Conservation (phyloP, 805 yeast genomes). For the Yamadazyma takamatsuzukensis region DNA sequence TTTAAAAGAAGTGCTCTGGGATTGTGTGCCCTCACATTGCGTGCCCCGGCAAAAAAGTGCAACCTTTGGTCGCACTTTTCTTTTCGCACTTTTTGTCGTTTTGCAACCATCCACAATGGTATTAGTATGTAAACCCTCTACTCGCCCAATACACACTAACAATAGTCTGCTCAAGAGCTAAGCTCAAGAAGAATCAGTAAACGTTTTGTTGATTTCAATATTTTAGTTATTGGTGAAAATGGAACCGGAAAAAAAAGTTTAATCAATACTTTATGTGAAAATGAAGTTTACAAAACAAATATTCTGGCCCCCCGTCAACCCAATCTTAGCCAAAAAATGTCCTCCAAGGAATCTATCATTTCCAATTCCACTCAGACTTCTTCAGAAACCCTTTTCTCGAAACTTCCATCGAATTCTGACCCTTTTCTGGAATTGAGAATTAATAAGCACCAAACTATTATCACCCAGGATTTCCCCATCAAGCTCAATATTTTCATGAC, state of each 20-base stretch:
- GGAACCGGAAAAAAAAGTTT: slow-evolving; percentile 67
- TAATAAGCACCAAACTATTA: slow-evolving; percentile 1
- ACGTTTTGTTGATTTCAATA: slow-evolving; percentile 16
- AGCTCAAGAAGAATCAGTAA: slow-evolving; percentile 8
- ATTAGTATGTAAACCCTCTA: slow-evolving; percentile 5
- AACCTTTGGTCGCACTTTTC: too few species aligned
- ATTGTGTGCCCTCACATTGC: too few species aligned
- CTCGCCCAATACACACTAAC: neutral
- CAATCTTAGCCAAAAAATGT: neutral
- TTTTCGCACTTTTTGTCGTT: too few species aligned
- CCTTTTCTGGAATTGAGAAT: slow-evolving; percentile 2
- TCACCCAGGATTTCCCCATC: slow-evolving; percentile 21
- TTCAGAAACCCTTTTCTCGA: too few species aligned
- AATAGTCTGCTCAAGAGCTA: slow-evolving; percentile 6
- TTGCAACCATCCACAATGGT: slow-evolving; percentile 5
- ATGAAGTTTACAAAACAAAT: slow-evolving; percentile 7
- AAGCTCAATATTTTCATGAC: slow-evolving; percentile 19
- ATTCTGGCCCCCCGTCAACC: neutral
- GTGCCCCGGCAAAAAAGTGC: too few species aligned
- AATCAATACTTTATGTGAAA: slow-evolving; percentile 69
- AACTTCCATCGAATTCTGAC: too few species aligned
- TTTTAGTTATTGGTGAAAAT: slow-evolving; percentile 35
- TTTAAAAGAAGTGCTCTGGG: too few species aligned
- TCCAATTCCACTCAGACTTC: too few species aligned
- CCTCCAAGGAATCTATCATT: too few species aligned